Base-by-base conservation (phyloP, 1,139 yeast species). In the Debaryomyces coudertii region DNA sequence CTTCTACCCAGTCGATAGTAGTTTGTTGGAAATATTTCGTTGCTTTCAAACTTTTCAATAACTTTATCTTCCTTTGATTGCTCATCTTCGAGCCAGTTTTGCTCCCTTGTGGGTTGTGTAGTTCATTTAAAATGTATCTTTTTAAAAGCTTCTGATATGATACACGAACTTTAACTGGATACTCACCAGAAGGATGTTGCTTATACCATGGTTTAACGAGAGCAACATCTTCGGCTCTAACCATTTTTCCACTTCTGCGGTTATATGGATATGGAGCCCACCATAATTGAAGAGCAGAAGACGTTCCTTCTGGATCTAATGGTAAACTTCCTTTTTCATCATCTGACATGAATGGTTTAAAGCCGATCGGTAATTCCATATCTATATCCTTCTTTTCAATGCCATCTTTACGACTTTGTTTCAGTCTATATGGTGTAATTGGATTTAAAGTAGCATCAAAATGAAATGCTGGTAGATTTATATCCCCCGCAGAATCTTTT, bases 1-100 rank as follows among this genome's bases (percentile, higher is more conserved):
- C 99, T 63, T 95, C 99, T 1, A 93, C 95, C 99, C 99, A 95
- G 63, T 93, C 99, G 42, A 93, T 85, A 0, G 90, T 79, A 0
- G 99, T 93, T 58, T 87, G 87, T 58, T 90, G 96, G 66, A 95
- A 95, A 63, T 82, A 95, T 56, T 89, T 90, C 0, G 99, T 93
- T 36, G 79, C 74, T 50, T 82, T 83, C 51, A 95, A 76, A 36
- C 83, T 77, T 52, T 82, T 82, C 36, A 93, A 63, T n/a, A 93
- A 67, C 34, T 81, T 79, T 7, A 79, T 71, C 54, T 82, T 85
- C 47, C 74, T 75, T 36, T 71, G 76, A 23, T 63, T 66, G 5
- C 65, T 58, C 39, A 61, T 59, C 18, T 62, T 62, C 2, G 77
- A 71, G 6, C 73, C 61, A 33, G 66, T 62, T 16, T 70, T 68